Evolutionary conservation across 2,329 filamentous ascomycete species (phyloP).

Genomic region (Zasmidium angulare): DNA sequence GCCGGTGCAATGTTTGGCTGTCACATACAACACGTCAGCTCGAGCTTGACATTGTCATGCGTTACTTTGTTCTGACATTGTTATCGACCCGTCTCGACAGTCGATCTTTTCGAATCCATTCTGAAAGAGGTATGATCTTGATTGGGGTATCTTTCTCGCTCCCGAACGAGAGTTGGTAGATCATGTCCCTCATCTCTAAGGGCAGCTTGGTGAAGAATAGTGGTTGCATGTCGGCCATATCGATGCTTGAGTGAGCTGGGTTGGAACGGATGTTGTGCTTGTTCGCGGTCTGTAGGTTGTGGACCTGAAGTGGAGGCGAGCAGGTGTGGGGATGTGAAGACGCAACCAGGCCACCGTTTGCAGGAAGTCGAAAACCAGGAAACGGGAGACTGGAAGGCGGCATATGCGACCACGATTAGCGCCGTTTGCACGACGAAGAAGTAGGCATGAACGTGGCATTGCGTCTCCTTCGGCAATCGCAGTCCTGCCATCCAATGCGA

Average conservation of each 20-base stretch:
- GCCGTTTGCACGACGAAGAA: too few relatives aligned
- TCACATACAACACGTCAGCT: background rate
- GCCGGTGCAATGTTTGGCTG: background rate
- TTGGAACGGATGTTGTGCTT: background rate
- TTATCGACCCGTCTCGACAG: background rate
- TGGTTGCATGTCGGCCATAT: background rate
- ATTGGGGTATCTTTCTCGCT: background rate
- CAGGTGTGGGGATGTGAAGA: too few relatives aligned
- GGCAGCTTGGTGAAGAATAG: background rate
- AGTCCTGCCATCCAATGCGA: too few relatives aligned
- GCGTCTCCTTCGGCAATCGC: too few relatives aligned
- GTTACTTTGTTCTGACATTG: background rate
- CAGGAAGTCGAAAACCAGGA: too few relatives aligned
- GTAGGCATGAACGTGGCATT: too few relatives aligned
- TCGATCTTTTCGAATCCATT: conserved; percentile 1
- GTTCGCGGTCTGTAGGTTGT: too few relatives aligned
- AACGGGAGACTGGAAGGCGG: too few relatives aligned
- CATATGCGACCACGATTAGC: too few relatives aligned
- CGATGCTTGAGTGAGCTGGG: background rate
- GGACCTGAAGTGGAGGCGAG: too few relatives aligned
- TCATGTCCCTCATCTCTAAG: background rate
- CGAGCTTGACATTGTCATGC: background rate
- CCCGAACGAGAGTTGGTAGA: background rate
- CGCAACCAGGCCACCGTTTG: too few relatives aligned
- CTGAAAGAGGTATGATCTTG: background rate